phyloP scores from a whole-genome alignment of 129 eudicot species.

The Rutidosis leptorrhynchoides region DNA sequence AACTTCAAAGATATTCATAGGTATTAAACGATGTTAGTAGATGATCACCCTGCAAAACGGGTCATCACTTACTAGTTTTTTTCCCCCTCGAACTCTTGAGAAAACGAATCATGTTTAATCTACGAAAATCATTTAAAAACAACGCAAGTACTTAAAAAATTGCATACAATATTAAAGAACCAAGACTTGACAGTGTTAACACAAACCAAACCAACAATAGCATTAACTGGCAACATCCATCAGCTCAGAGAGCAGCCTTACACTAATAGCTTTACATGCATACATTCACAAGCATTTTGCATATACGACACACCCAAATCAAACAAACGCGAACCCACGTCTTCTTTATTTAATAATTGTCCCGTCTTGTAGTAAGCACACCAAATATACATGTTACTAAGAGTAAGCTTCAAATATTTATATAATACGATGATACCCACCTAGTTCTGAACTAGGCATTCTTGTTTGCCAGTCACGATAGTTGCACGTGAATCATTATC shows the following conservation, averaged over 20 bases:
- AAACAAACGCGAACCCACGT: constrained; percentile 12
- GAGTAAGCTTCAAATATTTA: not conserved
- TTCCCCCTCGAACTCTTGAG: no score
- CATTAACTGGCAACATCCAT: constrained; percentile 17
- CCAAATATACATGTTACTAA: constrained; percentile 13
- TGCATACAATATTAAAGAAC: no score
- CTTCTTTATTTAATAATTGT: constrained; percentile 25
- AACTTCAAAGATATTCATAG: constrained; percentile 8
- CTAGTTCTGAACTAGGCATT: constrained; percentile 52
- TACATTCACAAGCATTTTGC: not conserved
- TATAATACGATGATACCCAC: not conserved
- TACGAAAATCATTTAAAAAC: no score
- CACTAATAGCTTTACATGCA: constrained; percentile 19
- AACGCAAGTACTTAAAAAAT: no score
- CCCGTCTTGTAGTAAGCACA: constrained; percentile 24
- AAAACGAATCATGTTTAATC: no score
- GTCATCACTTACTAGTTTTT: no score
- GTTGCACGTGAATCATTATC: constrained; percentile 34
- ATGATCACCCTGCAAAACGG: no score
- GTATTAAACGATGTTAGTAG: no score
- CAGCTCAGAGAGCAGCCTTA: constrained; percentile 14
- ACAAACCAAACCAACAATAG: constrained; percentile 13
- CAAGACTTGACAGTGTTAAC: constrained; percentile 1
- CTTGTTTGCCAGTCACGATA: constrained; percentile 47
- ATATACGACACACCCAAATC: not conserved